Evolutionary conservation across 2,329 filamentous ascomycete genomes (phyloP), one percentile per base, ranked within the genome.

Genomic region (Dothideomycetes sp.): DNA sequence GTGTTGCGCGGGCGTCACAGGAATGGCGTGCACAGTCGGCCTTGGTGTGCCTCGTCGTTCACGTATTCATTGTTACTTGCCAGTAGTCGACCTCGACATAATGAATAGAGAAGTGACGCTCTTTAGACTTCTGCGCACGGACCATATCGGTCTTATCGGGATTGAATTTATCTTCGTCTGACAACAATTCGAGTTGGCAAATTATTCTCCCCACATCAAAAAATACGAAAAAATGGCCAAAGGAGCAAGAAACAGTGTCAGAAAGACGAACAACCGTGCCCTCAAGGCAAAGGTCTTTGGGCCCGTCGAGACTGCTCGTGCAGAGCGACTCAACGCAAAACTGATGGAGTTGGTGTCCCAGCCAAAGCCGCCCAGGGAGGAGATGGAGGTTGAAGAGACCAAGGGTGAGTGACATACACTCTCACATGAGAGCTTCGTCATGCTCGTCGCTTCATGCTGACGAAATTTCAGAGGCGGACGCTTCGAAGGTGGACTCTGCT

Each of bases 201-300:
- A 27, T 34, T 37, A 10, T 24, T 12, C 34, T 40, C 31, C 35
- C 41, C 47, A 41, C 45, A 38, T 30, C 42, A 32, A 38, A 43
- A 40, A 46, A 43, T 72, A 41, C 17, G 17, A 24, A 34, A 38
- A 36, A 52, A 96, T 95, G 89, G 89, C 88, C 17, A 95, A 94
- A 61, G 83, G 84, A 58, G 70, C 83, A 45, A 75, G 89, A 59
- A 76, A 88, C 49, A 93, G 81, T 58, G 70, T 75, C 49, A 77
- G 72, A 53, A 95, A 95, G 69, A 72, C 73, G 54, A 95, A 95
- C 69, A 86, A 87, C 66, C 72, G 75, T 51, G 80, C 76, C 52
- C 73, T 94, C 48, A 88, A 88, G 61, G 70, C 75, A 49, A 78
- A 77, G 48, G 81, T 95, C 49, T 95, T 94, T 63, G 84, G 81